These are phyloP conservation scores for Candida schatavii DNA, from an alignment of 805 yeast genomes.

Conservation along the genomic window DNA sequence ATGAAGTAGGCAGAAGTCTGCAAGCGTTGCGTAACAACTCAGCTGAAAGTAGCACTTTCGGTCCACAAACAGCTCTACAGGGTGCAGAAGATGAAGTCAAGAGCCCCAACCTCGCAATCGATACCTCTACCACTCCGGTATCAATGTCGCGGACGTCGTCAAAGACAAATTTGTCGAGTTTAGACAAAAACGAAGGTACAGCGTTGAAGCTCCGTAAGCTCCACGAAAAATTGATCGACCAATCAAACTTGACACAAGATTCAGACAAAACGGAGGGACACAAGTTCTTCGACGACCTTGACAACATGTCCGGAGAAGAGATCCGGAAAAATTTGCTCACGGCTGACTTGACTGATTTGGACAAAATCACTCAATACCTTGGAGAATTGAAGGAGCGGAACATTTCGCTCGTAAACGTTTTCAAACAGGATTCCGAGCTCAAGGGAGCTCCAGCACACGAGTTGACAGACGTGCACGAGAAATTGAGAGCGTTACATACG, in stretches of 20 bases:
- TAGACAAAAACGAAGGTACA: conserved; percentile 43
- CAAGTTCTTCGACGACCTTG: conserved; percentile 9
- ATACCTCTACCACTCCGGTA: conserved; percentile 10
- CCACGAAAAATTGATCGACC: conserved; percentile 12
- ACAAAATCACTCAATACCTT: conserved; percentile 30
- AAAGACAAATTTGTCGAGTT: conserved; percentile 28
- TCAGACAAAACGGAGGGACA: conserved; percentile 1
- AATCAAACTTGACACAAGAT: conserved; percentile 4
- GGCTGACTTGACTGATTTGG: conserved; percentile 32
- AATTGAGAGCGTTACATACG: conserved; percentile 13
- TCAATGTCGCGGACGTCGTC: conserved; percentile 24
- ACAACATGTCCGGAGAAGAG: conserved; percentile 34
- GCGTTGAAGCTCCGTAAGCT: conserved; percentile 34
- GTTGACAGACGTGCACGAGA: background rate
- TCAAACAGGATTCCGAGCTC: conserved; percentile 9
- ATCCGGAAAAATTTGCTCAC: conserved; percentile 31
- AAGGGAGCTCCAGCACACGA: background rate
- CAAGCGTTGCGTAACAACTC: too few species aligned
- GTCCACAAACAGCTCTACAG: background rate
- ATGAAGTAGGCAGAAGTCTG: conserved; percentile 1
- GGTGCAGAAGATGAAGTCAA: conserved; percentile 4
- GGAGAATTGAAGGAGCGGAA: conserved; percentile 31
- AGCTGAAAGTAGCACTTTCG: conserved; percentile 23
- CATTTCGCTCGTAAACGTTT: conserved; percentile 24
- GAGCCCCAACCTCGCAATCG: background rate